Evolutionary conservation across 1,284 basidiomycete genomes (phyloP), one percentile per base, ranked within the genome.

Genomic region (Malassezia furfur): DNA sequence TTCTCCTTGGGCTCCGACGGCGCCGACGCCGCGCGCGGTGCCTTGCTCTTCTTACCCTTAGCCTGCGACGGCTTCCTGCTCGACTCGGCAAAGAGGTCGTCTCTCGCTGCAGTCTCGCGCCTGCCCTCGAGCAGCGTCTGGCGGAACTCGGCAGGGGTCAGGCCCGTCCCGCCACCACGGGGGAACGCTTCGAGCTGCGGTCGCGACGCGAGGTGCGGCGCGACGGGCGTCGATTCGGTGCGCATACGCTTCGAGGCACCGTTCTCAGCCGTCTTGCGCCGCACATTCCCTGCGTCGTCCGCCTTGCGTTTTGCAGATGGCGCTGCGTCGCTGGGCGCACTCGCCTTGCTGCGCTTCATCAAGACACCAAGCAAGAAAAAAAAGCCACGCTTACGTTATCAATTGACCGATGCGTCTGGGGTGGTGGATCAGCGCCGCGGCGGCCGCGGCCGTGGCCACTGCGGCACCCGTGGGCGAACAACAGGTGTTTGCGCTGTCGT

Each of bases 61-160:
- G 60, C 28, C 53, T 46, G 12, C 54, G 57, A n/a, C 52, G 54
- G 19, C 52, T 50, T 37, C 41, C 57, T 58, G 40, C 55, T 54
- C 7, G 61, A 59, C 39, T 67, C 67, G 49, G 66, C 78, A 70
- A 88, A 87, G 6, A 87, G 67, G n/a, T 72, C 77, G 65, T 90
- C 87, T 38, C 82, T 57, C 6, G 48, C 81, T 15, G 89, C 82
- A 0, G 88, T 88, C 74, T 96, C 90, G 69, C 83, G 83, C 10
- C 83, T 78, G 5, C 84, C 93, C 75, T 96, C 91, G 19, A 85
- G 84, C 52, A 85, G 82, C 28, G 88, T 83, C 58, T 85, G 79
- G 73, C 91, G 89, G 61, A 90, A 85, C 76, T 98, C 91, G n/a
- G 90, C 78, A 28, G 89, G 85, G 30, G 91, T 94, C 64, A 94